phyloP scores from a whole-genome alignment of 192 early-diverging fungal species.

The Gonapodya sp. region DNA sequence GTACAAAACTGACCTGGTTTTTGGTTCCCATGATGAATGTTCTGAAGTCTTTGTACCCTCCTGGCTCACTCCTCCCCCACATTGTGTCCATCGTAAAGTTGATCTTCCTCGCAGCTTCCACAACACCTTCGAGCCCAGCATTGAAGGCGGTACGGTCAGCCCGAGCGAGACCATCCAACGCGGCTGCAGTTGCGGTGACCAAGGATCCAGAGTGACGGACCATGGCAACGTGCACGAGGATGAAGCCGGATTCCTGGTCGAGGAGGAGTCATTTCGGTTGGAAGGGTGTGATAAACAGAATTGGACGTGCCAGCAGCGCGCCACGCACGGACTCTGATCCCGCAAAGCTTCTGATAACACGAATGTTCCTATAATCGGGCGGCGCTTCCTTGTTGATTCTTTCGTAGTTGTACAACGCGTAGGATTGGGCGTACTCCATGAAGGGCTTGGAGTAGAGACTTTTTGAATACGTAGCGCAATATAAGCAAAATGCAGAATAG shows the following conservation, averaged over 20 bases:
- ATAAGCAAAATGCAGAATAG: background rate
- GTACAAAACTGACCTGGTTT: too few relatives aligned
- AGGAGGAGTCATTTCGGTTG: too few relatives aligned
- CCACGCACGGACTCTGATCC: constrained; percentile 57
- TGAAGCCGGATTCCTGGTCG: constrained; percentile 45
- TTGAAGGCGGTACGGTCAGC: constrained; percentile 56
- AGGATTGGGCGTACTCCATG: constrained; percentile 37
- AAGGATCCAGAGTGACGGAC: constrained; percentile 61
- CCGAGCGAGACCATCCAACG: constrained; percentile 38
- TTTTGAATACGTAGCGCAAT: too few relatives aligned
- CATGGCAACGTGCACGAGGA: constrained; percentile 82
- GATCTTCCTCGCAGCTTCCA: constrained; percentile 38
- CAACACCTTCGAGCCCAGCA: constrained; percentile 39
- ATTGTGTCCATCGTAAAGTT: constrained; percentile 74
- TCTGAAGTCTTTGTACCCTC: constrained; percentile 76
- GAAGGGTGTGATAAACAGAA: background rate
- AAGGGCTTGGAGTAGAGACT: constrained; percentile 14
- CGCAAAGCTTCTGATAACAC: constrained; percentile 66
- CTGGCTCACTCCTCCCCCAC: constrained; percentile 54
- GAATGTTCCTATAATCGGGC: constrained; percentile 59
- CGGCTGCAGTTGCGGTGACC: constrained; percentile 47
- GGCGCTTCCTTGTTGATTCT: constrained; percentile 45
- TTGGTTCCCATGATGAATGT: constrained; percentile 86
- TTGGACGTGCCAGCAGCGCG: background rate
- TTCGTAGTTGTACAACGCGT: constrained; percentile 81